Conservation (phyloP, 345 rosid species). For the Fremontodendron californicum region DNA sequence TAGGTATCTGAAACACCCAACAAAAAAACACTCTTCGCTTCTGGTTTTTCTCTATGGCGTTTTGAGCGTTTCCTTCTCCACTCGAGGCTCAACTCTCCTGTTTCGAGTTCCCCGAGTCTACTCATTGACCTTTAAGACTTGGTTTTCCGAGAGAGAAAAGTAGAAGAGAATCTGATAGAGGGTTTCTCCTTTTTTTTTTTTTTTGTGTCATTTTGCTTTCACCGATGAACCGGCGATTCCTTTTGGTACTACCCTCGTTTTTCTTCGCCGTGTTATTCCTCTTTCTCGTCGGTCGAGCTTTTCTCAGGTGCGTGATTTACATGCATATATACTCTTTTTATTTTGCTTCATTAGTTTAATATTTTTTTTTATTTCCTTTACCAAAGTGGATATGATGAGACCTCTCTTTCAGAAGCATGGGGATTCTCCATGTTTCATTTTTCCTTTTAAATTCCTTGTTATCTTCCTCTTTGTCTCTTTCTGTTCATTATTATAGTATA, state of each 20-base stretch:
- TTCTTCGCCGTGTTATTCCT: constrained; percentile 14
- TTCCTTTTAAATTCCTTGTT: constrained; percentile 6
- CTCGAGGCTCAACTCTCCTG: constrained; percentile 15
- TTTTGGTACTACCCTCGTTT: constrained; percentile 14
- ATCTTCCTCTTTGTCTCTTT: constrained; percentile 5
- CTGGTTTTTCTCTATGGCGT: neutral
- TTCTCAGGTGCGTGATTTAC: constrained; percentile 23
- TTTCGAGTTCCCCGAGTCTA: constrained; percentile 2
- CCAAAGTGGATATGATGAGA: neutral
- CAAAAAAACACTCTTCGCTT: neutral
- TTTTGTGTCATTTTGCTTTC: neutral
- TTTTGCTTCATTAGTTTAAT: constrained; percentile 14
- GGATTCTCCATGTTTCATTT: constrained; percentile 6
- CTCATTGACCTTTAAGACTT: neutral
- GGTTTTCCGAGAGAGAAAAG: constrained; percentile 3
- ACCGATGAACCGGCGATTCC: constrained; percentile 29
- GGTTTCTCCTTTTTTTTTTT: neutral
- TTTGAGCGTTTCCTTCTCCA: neutral
- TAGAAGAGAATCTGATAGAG: constrained; percentile 3
- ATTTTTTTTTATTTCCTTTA: neutral
- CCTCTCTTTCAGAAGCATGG: constrained; percentile 23
- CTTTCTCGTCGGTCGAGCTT: constrained; percentile 8
- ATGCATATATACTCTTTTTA: neutral
- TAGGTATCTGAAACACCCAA: constrained; percentile 5
- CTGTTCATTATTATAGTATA: neutral